A percentile compares a stretch with the other conserved stretches of the same genome.
Conservation (phyloP, 345 rosid genomes). For the Linum lewisii region DNA sequence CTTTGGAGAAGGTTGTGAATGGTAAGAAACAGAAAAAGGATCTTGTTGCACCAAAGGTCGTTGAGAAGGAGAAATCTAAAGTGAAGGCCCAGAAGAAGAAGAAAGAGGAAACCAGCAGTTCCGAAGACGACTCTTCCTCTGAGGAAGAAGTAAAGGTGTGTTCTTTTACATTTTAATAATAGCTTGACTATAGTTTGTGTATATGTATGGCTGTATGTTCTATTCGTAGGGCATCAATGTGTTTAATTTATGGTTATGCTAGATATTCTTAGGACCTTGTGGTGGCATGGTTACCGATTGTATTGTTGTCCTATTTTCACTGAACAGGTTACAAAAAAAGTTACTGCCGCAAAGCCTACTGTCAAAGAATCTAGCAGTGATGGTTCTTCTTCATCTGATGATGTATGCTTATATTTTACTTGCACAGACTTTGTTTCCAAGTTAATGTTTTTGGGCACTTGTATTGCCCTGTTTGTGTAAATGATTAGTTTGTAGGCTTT, state of each 20-base stretch:
- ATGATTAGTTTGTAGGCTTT: too few species aligned
- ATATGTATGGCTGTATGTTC: not conserved
- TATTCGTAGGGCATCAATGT: not conserved
- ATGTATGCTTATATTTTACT: not conserved
- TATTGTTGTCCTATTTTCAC: not conserved
- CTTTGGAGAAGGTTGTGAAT: constrained; percentile 35
- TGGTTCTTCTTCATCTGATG: constrained; percentile 28
- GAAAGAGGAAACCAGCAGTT: constrained; percentile 48
- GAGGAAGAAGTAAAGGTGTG: constrained; percentile 56
- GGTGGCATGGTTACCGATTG: not conserved
- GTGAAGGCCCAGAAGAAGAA: constrained; percentile 38
- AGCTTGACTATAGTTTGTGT: too few species aligned
- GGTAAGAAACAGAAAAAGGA: constrained; percentile 62
- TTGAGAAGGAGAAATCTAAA: constrained; percentile 35
- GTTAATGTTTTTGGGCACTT: too few species aligned
- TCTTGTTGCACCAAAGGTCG: constrained; percentile 30
- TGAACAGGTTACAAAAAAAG: constrained; percentile 20
- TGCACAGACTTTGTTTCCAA: too few species aligned
- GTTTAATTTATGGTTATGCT: too few species aligned
- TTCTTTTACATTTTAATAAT: not conserved
- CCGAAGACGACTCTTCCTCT: constrained; percentile 43
- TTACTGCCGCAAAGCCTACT: constrained; percentile 16
- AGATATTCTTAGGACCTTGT: too few species aligned
- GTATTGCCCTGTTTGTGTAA: too few species aligned
- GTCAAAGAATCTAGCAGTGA: constrained; percentile 33